Percentiles rank a stretch among this genome's conserved stretches.
Conservation (phyloP, 345 rosid species). For the Arabidopsis arenosa region DNA sequence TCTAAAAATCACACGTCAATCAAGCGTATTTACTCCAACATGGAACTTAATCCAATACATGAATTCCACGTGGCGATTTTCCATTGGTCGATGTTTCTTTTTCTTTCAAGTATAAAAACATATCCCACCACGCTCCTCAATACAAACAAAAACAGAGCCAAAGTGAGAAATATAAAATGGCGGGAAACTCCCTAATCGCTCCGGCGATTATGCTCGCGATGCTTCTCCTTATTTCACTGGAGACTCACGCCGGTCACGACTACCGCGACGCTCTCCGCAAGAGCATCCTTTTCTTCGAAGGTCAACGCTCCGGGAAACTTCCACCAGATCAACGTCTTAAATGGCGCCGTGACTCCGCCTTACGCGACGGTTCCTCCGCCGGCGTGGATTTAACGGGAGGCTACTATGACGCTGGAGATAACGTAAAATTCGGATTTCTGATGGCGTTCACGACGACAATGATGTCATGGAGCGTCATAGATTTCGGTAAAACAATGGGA, state of each 20-base stretch:
- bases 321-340: slow-evolving; percentile 73
- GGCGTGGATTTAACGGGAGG: slow-evolving; percentile 91
- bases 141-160: not conserved
- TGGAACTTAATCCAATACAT: slow-evolving; percentile 30
- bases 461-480: slow-evolving; percentile 84
- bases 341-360: slow-evolving; percentile 93
- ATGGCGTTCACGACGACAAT: slow-evolving; percentile 91
- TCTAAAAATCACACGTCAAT: slow-evolving; percentile 25
- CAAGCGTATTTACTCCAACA: slow-evolving; percentile 37
- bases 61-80: slow-evolving; percentile 54
- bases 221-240: slow-evolving; percentile 42
- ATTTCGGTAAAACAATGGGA: slow-evolving; percentile 63
- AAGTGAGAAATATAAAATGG: slow-evolving; percentile 52
- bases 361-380: slow-evolving; percentile 78
- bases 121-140: not conserved
- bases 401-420: slow-evolving; percentile 94
- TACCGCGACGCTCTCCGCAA: slow-evolving; percentile 78
- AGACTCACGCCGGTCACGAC: slow-evolving; percentile 52
- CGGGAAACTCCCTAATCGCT: slow-evolving; percentile 53
- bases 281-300: slow-evolving; percentile 93
- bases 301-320: slow-evolving; percentile 87
- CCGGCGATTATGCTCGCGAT: slow-evolving; percentile 42
- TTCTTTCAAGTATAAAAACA: too few relatives aligned
- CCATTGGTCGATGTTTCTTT: slow-evolving; percentile 27
- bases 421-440: slow-evolving; percentile 87